A percentile compares a stretch with the other conserved stretches of the same genome.
These are phyloP conservation scores for Proliferodiscus dingleyae DNA, from an alignment of 2,329 filamentous ascomycete species.

Conservation along the genomic window DNA sequence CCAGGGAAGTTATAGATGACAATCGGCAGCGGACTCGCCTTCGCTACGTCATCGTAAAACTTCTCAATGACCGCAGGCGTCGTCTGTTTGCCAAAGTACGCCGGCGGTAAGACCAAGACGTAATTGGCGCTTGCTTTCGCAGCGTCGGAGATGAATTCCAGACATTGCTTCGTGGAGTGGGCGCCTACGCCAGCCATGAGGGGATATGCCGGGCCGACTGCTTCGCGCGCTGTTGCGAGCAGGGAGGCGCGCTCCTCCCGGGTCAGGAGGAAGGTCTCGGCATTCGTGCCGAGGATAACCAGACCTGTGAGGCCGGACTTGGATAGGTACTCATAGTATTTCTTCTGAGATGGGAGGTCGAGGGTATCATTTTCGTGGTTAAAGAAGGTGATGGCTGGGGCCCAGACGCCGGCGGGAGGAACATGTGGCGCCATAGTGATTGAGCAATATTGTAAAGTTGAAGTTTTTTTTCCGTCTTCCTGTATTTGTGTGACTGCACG, in stretches of 20 bases:
- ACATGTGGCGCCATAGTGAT: constrained; percentile 1
- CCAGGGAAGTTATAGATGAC: constrained; percentile 51
- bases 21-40: constrained; percentile 39
- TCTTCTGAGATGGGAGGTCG: constrained; percentile 37
- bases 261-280: constrained; percentile 45
- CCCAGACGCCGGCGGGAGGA: constrained; percentile 37
- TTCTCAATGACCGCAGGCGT: constrained; percentile 41
- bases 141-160: constrained; percentile 43
- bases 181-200: constrained; percentile 47
- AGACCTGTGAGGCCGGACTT: constrained; percentile 40
- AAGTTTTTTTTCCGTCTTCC: no score
- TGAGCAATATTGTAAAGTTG: neutral
- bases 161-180: constrained; percentile 45
- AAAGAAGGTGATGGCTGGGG: constrained; percentile 46
- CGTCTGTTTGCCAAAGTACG: constrained; percentile 48
- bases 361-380: constrained; percentile 39
- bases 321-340: constrained; percentile 44
- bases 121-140: constrained; percentile 44
- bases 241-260: constrained; percentile 42
- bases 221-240: constrained; percentile 39
- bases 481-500: no score
- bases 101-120: constrained; percentile 42
- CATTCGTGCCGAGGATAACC: constrained; percentile 45
- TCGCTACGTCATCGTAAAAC: constrained; percentile 43
- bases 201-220: constrained; percentile 42